phyloP scores from a whole-genome alignment of 192 early-diverging fungal genomes.

The Mortierella alpina region DNA sequence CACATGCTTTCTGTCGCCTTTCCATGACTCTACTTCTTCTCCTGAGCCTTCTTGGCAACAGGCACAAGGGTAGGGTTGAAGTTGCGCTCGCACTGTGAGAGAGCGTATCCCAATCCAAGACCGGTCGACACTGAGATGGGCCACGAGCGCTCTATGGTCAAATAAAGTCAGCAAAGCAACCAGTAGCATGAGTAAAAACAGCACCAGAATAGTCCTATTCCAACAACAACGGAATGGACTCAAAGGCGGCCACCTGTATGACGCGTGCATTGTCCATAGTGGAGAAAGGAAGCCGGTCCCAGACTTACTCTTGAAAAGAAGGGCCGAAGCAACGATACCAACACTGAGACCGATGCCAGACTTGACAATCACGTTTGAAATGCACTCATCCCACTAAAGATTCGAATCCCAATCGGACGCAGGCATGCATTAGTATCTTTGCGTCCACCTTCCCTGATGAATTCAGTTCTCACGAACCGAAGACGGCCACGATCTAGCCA shows the following conservation, averaged over 20 bases:
- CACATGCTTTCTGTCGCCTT: not conserved
- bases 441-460: not conserved
- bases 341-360: conserved; percentile 84
- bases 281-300: not conserved
- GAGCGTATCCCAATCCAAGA: conserved; percentile 84
- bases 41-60: conserved; percentile 59
- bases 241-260: not conserved
- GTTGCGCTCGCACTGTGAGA: conserved; percentile 79
- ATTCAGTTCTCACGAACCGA: not conserved
- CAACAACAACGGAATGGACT: not conserved
- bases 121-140: conserved; percentile 87
- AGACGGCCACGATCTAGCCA: not conserved
- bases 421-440: not conserved
- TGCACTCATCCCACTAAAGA: conserved; percentile 84
- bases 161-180: conserved; percentile 4
- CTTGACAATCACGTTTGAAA: conserved; percentile 86
- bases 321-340: conserved; percentile 87
- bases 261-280: not conserved
- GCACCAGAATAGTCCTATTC: not conserved
- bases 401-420: not conserved
- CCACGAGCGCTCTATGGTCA: conserved; percentile 78
- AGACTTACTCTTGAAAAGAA: conserved; percentile 85
- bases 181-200: not conserved
- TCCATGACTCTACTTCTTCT: conserved; percentile 43
- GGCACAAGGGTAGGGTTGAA: conserved; percentile 67